phyloP scores from a whole-genome alignment of 2,329 filamentous ascomycete species.

The Colletotrichum coccodes region DNA sequence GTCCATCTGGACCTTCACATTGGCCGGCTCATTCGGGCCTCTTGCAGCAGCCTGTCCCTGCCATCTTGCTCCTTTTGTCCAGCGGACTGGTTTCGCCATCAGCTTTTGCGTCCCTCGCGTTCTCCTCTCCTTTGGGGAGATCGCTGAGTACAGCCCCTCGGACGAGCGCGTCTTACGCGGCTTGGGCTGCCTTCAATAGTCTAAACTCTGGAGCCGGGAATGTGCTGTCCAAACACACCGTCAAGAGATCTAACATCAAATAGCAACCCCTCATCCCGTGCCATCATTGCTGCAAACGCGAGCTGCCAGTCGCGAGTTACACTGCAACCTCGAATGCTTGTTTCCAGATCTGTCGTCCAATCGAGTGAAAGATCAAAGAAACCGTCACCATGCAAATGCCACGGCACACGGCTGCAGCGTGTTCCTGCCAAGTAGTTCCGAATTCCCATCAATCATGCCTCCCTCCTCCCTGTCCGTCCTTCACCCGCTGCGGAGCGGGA shows the following conservation, averaged over 20 bases:
- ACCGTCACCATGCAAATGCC: background rate
- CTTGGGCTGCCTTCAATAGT: background rate
- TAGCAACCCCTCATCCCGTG: background rate
- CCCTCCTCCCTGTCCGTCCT: conserved; percentile 9
- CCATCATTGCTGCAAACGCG: background rate
- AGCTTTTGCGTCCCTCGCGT: background rate
- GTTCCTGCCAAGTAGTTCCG: conserved; percentile 17
- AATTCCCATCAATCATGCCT: conserved; percentile 29
- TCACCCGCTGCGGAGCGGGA: conserved; percentile 19
- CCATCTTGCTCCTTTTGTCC: conserved; percentile 7
- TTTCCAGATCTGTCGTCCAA: background rate
- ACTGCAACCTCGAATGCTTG: conserved; percentile 17
- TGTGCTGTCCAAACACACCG: background rate
- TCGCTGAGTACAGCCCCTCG: background rate
- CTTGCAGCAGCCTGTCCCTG: background rate
- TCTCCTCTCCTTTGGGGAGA: background rate
- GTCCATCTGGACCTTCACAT: background rate
- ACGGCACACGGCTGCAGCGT: conserved; percentile 2
- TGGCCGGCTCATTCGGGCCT: background rate
- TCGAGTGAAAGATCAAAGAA: background rate
- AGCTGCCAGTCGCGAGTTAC: background rate
- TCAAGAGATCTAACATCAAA: background rate
- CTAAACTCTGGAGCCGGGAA: background rate
- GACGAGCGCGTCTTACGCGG: background rate
- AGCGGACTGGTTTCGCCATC: conserved; percentile 1